These are phyloP conservation scores for Cercospora sp. DNA, from an alignment of 2,329 filamentous ascomycete genomes.

Conservation along the genomic window DNA sequence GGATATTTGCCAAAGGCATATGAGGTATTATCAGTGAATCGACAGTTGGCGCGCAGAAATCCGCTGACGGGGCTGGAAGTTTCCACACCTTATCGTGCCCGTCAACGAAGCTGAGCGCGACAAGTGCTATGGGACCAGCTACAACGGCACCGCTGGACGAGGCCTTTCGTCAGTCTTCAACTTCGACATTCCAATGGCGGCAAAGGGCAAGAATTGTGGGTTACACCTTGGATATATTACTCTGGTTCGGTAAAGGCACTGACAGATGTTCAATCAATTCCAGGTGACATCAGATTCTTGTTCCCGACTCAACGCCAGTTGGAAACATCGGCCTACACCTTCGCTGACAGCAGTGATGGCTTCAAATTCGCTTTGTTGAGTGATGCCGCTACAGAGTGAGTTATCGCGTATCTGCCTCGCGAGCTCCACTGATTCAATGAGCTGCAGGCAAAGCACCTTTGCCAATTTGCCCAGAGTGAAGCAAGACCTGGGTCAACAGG, in stretches of 20 bases:
- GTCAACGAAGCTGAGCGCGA: constrained; percentile 58
- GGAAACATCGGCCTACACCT: constrained; percentile 60
- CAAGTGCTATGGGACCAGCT: constrained; percentile 56
- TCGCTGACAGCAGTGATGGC: constrained; percentile 33
- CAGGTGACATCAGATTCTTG: constrained; percentile 60
- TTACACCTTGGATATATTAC: background rate
- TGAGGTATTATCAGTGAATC: constrained; percentile 2
- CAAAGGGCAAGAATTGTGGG: constrained; percentile 52
- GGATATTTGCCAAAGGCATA: constrained; percentile 18
- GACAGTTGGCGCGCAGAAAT: background rate
- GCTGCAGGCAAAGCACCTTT: constrained; percentile 52
- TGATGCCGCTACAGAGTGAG: constrained; percentile 44
- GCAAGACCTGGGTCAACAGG: constrained; percentile 19
- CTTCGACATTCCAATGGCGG: constrained; percentile 62
- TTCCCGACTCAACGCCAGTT: constrained; percentile 60
- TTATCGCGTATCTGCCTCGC: background rate
- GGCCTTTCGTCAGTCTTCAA: constrained; percentile 64
- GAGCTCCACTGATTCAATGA: background rate
- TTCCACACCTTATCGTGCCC: constrained; percentile 64
- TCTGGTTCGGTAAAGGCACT: constrained; percentile 44
- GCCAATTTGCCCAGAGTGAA: constrained; percentile 39
- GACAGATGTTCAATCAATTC: background rate
- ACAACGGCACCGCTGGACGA: constrained; percentile 58
- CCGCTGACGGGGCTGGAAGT: constrained; percentile 34
- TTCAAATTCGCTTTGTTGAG: constrained; percentile 45